Evolutionary conservation across 2,329 filamentous ascomycete genomes (phyloP).

Genomic region (Aspergillus clavatus): DNA sequence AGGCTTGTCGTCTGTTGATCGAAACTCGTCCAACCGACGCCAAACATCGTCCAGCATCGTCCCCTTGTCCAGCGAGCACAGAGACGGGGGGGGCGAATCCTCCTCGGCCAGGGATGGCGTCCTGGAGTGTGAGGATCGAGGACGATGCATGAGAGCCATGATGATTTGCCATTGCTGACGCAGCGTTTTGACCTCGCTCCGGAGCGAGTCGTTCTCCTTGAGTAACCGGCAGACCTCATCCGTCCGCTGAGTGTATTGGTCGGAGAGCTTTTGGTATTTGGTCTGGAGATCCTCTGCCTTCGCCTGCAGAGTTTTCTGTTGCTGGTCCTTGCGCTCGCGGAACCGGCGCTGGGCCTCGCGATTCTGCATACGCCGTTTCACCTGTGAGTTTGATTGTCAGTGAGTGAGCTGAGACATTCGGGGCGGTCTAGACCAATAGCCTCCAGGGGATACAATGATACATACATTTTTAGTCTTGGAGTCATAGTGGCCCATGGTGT

Average conservation of each 20-base stretch:
- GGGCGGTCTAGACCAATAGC: no score
- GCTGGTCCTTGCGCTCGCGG: slow-evolving; percentile 10
- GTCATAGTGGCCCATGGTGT: background rate
- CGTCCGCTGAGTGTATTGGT: background rate
- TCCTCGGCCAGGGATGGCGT: background rate
- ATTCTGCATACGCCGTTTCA: slow-evolving; percentile 12
- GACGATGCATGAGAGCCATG: background rate
- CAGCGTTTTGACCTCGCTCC: slow-evolving; percentile 1
- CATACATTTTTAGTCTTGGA: slow-evolving; percentile 1
- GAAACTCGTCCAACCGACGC: slow-evolving; percentile 1
- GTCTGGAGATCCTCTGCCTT: slow-evolving; percentile 2
- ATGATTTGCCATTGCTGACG: slow-evolving; percentile 1
- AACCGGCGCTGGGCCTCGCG: slow-evolving; percentile 11
- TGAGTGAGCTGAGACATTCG: background rate
- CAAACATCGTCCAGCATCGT: background rate
- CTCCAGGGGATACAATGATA: background rate
- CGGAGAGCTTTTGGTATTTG: background rate
- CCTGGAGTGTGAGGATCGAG: background rate
- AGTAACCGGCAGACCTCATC: slow-evolving; percentile 1
- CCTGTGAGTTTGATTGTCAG: background rate
- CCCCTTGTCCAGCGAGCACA: background rate
- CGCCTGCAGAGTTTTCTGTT: slow-evolving; percentile 6
- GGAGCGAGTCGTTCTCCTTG: slow-evolving; percentile 1
- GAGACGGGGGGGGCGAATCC: background rate
- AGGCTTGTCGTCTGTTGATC: background rate